Evolutionary conservation across 257 asterid genomes (phyloP), one percentile per base, ranked within the genome.

Genomic region (Ocimum tenuiflorum): DNA sequence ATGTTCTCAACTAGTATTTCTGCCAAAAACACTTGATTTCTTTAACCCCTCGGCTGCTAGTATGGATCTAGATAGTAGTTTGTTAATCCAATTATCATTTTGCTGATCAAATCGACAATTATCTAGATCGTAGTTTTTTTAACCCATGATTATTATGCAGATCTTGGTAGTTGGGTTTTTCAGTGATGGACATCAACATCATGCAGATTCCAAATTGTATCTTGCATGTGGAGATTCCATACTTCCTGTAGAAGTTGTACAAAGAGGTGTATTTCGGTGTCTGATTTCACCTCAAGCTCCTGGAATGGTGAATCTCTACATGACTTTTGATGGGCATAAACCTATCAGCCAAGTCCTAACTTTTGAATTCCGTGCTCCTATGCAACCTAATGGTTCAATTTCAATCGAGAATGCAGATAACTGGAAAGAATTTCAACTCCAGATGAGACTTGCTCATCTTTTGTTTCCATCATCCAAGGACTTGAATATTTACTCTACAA

Each of bases 191-290:
- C 82, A 77, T 46, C 48, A 67, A 58, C 83, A 73, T 57, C 53
- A 49, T 22, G 36, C 79, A 10, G 85, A 69, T 38, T 77, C 88
- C 73, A 76, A 65, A 60, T 42, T 90, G 65, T 79, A 78, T 66
- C 85, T 89, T 63, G 81, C 83, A 13, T 90, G 96, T 73, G 95
- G 96, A 78, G 83, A 81, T 78, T 75, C 74, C 51, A 61, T 85
- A 68, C 66, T 68, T 75, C 86, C 84, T 36, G 84, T 81, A 42
- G 86, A 82, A 79, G 65, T 76, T 64, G 79, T 88, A 63, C 96
- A 88, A 66, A 73, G 81, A 41, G 99, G 97, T 72, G 97, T 94
- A 12, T 90, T 77, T 75, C 88, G 94, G 42, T 86, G 87, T 81
- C 41, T 80, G 14, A 20, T 94, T 67, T 50, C 85, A 4, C 91